Base-by-base conservation (phyloP, 169 alveolate genomes). In the Theileria luwenshuni region DNA sequence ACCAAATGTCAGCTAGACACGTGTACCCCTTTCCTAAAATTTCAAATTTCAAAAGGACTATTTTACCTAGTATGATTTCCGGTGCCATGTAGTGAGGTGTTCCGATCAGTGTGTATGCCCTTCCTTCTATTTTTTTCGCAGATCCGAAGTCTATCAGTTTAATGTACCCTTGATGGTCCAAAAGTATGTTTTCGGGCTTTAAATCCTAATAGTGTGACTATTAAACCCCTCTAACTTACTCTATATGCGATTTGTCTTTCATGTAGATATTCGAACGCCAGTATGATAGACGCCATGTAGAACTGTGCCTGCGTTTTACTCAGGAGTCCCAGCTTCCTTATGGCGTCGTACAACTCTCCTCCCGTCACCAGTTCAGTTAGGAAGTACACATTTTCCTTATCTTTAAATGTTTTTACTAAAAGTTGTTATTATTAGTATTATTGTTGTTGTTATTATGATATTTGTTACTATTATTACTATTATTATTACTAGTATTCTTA, bases 51-150 rank as follows among this genome's bases (percentile, higher is more conserved):
- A 83, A 3, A 21, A 15, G 3, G 19, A 1, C 1, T 19, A 19
- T 17, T 7, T 65, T 83, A 69, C 98, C 97, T 27, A 93, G 77
- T 25, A 95, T 90, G 49, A 94, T 92, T 52, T 95, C 96, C 10
- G 98, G 98, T 6, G 98, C 98, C 98, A 96, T 96, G 59, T 96
- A 96, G 75, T 95, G 98, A 45, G 99, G 99, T 0, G 99, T 95
- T 0, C 99, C 98, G n/a, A 94, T 94, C 30, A 95, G 92, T 23
- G 98, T 95, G 76, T 90, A 95, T 6, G 98, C 92, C 77, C 98
- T 91, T 17, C 95, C 96, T 72, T 85, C 83, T 21, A 97, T 88
- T 61, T 92, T 94, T 77, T 95, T 95, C 28, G 99, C 98, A 70
- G 98, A 94, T 33, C 99, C 99, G 54, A 97, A 93, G 84, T 97